Evolutionary conservation across 2,329 filamentous ascomycete genomes (phyloP).

Genomic region (Claviceps lovelessii): DNA sequence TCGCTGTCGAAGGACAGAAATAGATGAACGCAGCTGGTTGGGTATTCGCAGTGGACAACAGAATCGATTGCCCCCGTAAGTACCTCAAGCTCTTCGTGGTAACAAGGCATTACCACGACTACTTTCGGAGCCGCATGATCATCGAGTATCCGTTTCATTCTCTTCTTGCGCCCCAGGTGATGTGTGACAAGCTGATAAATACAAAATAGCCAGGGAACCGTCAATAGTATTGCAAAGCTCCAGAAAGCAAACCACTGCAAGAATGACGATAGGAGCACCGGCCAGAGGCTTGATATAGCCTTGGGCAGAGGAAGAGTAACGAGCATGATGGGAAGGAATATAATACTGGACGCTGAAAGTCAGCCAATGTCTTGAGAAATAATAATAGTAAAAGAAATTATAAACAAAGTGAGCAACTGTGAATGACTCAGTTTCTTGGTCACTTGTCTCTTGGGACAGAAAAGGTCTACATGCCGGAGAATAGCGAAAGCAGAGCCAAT

Average conservation of each 20-base stretch:
- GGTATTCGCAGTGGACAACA: slow-evolving; percentile 86
- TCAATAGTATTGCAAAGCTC: slow-evolving; percentile 73
- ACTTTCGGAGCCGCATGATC: slow-evolving; percentile 81
- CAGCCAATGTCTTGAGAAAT: not conserved
- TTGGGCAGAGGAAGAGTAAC: slow-evolving; percentile 76
- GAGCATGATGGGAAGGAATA: slow-evolving; percentile 88
- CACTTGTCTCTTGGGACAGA: not conserved
- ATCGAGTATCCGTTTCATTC: slow-evolving; percentile 72
- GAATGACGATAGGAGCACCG: slow-evolving; percentile 48
- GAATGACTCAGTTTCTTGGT: not conserved
- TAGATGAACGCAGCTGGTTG: slow-evolving; percentile 79
- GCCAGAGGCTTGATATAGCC: slow-evolving; percentile 59
- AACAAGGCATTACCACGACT: slow-evolving; percentile 93
- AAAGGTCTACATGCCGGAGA: slow-evolving; percentile 45
- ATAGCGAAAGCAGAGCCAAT: slow-evolving; percentile 61
- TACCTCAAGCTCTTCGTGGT: slow-evolving; percentile 76
- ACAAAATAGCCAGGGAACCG: slow-evolving; percentile 84
- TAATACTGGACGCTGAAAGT: slow-evolving; percentile 35
- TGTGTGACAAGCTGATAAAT: slow-evolving; percentile 84
- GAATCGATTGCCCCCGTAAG: slow-evolving; percentile 80
- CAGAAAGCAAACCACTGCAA: slow-evolving; percentile 95
- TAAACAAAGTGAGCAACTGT: not conserved
- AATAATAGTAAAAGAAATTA: too few species aligned
- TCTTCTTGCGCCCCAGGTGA: slow-evolving; percentile 65
- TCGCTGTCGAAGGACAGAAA: slow-evolving; percentile 94